phyloP scores from a whole-genome alignment of 306 rosid species.

The Dicorynia guianensis region DNA sequence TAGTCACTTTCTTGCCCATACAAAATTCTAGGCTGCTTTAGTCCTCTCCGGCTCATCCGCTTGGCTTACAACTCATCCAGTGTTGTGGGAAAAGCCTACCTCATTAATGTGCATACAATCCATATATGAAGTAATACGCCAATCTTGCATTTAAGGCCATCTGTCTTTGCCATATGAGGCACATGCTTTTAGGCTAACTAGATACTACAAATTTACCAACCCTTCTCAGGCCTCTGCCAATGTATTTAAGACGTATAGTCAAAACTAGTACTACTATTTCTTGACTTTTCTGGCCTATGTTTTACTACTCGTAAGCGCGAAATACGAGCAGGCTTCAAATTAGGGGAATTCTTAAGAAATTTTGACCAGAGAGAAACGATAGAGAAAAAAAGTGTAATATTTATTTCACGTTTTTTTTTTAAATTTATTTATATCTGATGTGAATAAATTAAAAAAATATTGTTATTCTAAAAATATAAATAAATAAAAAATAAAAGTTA shows the following conservation, averaged over 20 bases:
- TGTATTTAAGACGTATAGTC: constrained; percentile 40
- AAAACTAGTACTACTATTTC: too few relatives aligned
- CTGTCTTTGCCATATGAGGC: constrained; percentile 50
- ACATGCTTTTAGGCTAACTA: constrained; percentile 50
- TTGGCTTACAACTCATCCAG: constrained; percentile 30
- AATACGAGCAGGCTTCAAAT: too few relatives aligned
- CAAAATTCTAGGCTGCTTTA: constrained; percentile 39
- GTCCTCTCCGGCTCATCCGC: constrained; percentile 49
- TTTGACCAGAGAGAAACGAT: too few relatives aligned
- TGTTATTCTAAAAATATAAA: too few relatives aligned
- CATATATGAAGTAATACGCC: background rate
- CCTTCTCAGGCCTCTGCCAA: constrained; percentile 33
- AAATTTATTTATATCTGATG: too few relatives aligned
- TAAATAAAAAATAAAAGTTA: too few relatives aligned
- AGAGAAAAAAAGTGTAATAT: too few relatives aligned
- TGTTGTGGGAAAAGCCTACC: constrained; percentile 30
- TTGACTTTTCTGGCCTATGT: too few relatives aligned
- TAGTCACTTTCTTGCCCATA: constrained; percentile 53
- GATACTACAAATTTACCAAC: constrained; percentile 40
- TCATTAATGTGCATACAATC: constrained; percentile 23
- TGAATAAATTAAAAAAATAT: too few relatives aligned
- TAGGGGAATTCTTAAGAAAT: too few relatives aligned
- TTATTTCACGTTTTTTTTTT: too few relatives aligned
- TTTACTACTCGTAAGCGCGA: too few relatives aligned
- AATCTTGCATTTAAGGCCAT: constrained; percentile 53